Conservation (phyloP, 78 protist species). For the Dictyostelium firmibasis region DNA sequence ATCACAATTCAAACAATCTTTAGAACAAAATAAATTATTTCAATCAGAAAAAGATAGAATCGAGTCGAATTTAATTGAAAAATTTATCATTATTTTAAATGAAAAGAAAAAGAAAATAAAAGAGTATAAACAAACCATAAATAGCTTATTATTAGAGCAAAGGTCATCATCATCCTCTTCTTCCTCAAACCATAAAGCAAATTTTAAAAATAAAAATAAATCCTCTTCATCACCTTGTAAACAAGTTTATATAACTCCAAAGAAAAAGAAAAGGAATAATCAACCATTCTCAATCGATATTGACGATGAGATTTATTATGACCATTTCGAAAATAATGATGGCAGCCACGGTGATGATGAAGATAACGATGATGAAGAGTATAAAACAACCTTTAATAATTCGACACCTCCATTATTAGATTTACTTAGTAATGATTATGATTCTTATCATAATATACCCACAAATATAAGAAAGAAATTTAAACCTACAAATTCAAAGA, state of each 20-base stretch:
- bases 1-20: constrained; percentile 34
- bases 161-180: neutral
- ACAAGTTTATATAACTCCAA: neutral
- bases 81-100: constrained; percentile 35
- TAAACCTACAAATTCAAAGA: neutral
- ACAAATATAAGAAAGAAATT: constrained; percentile 30
- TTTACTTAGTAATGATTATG: constrained; percentile 13
- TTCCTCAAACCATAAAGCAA: neutral
- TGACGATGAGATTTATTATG: neutral
- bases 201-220: neutral
- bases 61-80: constrained; percentile 9
- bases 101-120: constrained; percentile 53
- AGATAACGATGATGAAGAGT: neutral
- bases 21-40: neutral
- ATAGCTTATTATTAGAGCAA: neutral
- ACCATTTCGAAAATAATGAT: no score
- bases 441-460: constrained; percentile 3
- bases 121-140: constrained; percentile 9
- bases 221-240: neutral
- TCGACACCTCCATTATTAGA: neutral
- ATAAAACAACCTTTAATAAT: constrained; percentile 8
- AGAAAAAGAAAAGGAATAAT: neutral
- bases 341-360: neutral
- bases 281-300: neutral
- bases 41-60: constrained; percentile 27